Percentiles rank a stretch among this genome's conserved stretches.
Evolutionary conservation across 2,329 filamentous ascomycete species (phyloP).

Genomic region (Raffaelea arxii): DNA sequence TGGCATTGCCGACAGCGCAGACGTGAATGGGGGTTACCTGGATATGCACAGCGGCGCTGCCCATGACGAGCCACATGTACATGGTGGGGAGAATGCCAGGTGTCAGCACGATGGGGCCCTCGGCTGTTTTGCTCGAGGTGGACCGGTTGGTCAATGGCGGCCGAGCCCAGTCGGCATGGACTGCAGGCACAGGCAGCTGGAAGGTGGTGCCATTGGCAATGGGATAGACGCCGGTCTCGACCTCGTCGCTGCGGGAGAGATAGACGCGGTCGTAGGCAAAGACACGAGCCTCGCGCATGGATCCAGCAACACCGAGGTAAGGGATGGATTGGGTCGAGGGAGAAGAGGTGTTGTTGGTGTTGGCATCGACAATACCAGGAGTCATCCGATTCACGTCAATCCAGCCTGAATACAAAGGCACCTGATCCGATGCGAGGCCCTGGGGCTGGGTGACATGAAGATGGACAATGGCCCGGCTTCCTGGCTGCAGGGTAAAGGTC

Average conservation of each 20-base stretch:
- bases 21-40: conserved; percentile 32
- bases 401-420: conserved; percentile 40
- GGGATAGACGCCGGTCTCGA: no score
- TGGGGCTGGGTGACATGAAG: conserved; percentile 29
- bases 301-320: conserved; percentile 28
- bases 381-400: conserved; percentile 34
- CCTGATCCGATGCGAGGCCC: conserved; percentile 27
- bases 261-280: conserved; percentile 7
- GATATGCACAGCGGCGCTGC: conserved; percentile 31
- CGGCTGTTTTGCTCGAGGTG: conserved; percentile 20
- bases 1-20: conserved; percentile 18
- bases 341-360: no score
- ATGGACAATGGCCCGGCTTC: conserved; percentile 24
- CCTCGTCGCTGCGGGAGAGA: no score
- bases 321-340: conserved; percentile 28
- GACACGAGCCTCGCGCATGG: conserved; percentile 9
- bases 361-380: no score
- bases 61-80: conserved; percentile 32
- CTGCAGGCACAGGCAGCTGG: no score
- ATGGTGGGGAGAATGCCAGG: conserved; percentile 29
- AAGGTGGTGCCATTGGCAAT: no score
- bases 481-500: no score
- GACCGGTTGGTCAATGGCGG: no score
- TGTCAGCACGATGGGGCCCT: no score
- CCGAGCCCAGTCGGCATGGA: no score